A percentile compares a stretch with the other conserved stretches of the same genome.
phyloP scores from a whole-genome alignment of 768 basidiomycete species.

The Xerocomus brunneocitrinus region DNA sequence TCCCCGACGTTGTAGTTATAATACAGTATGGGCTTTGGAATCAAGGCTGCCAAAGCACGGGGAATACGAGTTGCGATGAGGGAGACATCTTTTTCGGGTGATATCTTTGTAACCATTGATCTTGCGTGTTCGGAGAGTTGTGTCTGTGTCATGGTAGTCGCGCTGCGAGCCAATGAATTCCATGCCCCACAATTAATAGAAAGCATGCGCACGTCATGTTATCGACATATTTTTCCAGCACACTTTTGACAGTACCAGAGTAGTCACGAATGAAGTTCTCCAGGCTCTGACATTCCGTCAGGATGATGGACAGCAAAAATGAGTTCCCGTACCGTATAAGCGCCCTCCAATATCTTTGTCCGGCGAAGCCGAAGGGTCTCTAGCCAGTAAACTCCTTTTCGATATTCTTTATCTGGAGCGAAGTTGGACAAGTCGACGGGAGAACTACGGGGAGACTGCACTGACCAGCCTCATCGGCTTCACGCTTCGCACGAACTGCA shows the following conservation, averaged over 20 bases:
- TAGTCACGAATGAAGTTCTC: constrained; percentile 76
- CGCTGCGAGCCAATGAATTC: constrained; percentile 40
- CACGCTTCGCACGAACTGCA: constrained; percentile 78
- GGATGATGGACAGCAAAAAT: neutral
- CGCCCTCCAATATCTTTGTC: constrained; percentile 77
- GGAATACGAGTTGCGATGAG: constrained; percentile 53
- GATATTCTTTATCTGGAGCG: constrained; percentile 76
- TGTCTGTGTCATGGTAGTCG: constrained; percentile 71
- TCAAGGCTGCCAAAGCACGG: constrained; percentile 57
- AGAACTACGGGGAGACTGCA: neutral
- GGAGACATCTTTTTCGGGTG: constrained; percentile 63
- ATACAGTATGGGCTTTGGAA: constrained; percentile 71
- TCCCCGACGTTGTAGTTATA: constrained; percentile 76
- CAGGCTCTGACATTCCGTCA: constrained; percentile 52
- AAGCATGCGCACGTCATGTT: constrained; percentile 52
- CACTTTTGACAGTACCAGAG: constrained; percentile 55
- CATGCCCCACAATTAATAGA: neutral
- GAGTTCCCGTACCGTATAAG: constrained; percentile 56
- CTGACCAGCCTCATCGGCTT: constrained; percentile 86
- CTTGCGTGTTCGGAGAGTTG: constrained; percentile 67
- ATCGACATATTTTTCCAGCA: constrained; percentile 72
- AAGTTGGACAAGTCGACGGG: constrained; percentile 1
- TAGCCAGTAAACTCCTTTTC: constrained; percentile 87
- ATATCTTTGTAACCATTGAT: constrained; percentile 58
- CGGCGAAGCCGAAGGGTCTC: constrained; percentile 82